Evolutionary conservation across 202 grass and related monocot genomes (phyloP), one percentile per base, ranked within the genome.

Genomic region (Musa balbisiana): DNA sequence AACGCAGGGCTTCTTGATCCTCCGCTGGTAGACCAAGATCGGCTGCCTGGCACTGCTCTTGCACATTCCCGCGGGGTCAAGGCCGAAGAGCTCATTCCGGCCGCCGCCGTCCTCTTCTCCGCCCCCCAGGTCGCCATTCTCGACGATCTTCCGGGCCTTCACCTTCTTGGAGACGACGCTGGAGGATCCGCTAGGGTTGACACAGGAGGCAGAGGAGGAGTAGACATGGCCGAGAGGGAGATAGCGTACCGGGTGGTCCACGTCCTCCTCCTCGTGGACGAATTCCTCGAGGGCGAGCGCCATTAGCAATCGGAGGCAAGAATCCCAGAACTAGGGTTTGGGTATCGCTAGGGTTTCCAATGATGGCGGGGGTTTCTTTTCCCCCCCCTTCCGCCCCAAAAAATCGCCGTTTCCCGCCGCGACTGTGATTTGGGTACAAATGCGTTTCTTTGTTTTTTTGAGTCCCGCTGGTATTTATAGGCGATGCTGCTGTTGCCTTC

Each of bases 221-320:
- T 98, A 91, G 76, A 98, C 78, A 16, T 69, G 87, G 77, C 91
- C 91, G 33, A 94, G 84, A 6, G 95, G 79, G 23, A 92, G 82
- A 78, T 91, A 88, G 55, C 95, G 95, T 51, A 87, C 76, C 3
- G 91, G 88, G 24, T 84, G 86, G 55, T 79, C 79, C 0, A 33
- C 83, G 1, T 87, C 89, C 33, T 86, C 83, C 62, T 87, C 86
- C 17, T 77, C 82, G 60, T 83, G 93, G 72, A 76, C 64, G 79
- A 90, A 92, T 15, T 29, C 67, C 53, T 82, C 90, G 50, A 91
- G 78, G 82, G 90, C 86, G 78, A 92, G 82, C 78, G 82, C 90
- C 87, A 97, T 90, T n/a, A 62, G 60, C 33, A 50, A 52, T 29
- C 21, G 77, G 76, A 16, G 10, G 51, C 29, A 17, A 55, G 8